phyloP scores from a whole-genome alignment of 805 yeast genomes.

The Pichia heedii region DNA sequence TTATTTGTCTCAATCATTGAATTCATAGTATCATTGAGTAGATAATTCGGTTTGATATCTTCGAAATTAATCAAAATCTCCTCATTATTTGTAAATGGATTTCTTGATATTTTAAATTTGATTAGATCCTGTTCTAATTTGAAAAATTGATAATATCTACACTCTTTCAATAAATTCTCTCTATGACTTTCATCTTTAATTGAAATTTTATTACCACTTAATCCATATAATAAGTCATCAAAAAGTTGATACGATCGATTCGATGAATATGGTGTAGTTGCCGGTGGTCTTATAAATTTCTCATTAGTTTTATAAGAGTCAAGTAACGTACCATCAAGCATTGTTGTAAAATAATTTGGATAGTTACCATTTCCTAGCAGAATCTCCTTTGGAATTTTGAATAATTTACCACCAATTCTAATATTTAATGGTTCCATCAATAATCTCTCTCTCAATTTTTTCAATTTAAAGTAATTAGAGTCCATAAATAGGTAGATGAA shows the following conservation, averaged over 20 bases:
- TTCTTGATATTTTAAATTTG: slow-evolving; percentile 38
- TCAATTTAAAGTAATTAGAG: slow-evolving; percentile 61
- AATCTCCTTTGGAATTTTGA: slow-evolving; percentile 49
- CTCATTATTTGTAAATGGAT: slow-evolving; percentile 42
- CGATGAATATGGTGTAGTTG: slow-evolving; percentile 48
- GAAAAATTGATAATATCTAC: slow-evolving; percentile 65
- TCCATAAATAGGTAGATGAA: slow-evolving; percentile 59
- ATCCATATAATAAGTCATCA: slow-evolving; percentile 41
- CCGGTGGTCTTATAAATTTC: slow-evolving; percentile 64
- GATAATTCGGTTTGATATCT: slow-evolving; percentile 37
- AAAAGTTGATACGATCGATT: slow-evolving; percentile 48
- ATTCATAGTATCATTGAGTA: slow-evolving; percentile 13
- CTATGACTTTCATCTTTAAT: slow-evolving; percentile 49
- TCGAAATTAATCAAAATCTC: slow-evolving; percentile 48
- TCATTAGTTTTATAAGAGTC: slow-evolving; percentile 35
- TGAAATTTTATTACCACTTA: slow-evolving; percentile 45
- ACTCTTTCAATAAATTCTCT: slow-evolving; percentile 51
- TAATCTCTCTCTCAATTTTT: slow-evolving; percentile 41
- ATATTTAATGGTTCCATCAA: slow-evolving; percentile 47
- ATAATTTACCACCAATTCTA: slow-evolving; percentile 49
- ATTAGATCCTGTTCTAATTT: slow-evolving; percentile 66
- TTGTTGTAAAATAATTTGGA: slow-evolving; percentile 69
- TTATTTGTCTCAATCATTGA: slow-evolving; percentile 4
- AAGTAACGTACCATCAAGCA: slow-evolving; percentile 41
- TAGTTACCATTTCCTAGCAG: slow-evolving; percentile 54